Base-by-base conservation (phyloP, 352 stramenopile species). In the Phytophthora pisi region DNA sequence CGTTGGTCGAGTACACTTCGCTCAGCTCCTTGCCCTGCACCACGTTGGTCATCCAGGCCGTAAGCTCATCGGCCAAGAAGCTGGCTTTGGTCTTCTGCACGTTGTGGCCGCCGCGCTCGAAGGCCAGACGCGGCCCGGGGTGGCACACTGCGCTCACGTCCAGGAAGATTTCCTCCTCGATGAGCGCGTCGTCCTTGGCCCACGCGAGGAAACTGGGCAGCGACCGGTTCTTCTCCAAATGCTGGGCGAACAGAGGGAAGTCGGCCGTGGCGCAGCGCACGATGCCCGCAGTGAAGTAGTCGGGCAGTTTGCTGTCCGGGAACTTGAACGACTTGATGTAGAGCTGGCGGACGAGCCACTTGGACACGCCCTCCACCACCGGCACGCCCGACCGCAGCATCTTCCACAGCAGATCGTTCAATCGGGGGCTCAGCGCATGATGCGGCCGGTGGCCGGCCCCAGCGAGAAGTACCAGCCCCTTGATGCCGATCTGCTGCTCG, bases 71-170 rank as follows among this genome's bases (percentile, higher is more conserved):
- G 0, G 80, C 82, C 1, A 93, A 51, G 10, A 79, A 50, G 5
- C 31, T 57, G 0, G 79, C 86, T 45, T 88, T 77, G 15, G 81
- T 89, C 69, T 94, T 92, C 63, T 94, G 86, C 28, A 94, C 74
- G 66, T 92, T 92, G 78, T 92, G 86, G 8, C 82, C 82, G 0
- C 81, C 81, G 0, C 66, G 72, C 8, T 68, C 61, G 46, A 91
- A 92, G 16, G 55, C 75, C 4, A 91, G 43, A 10, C 81, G 82
- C 11, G 64, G 72, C 0, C 71, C 68, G 1, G 75, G 67, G 45
- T 75, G 65, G 9, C 82, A 79, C 2, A 60, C 49, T 1, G 53
- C 58, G 24, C 72, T 81, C 38, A 89, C 68, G 15, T 77, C 67
- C 6, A 66, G 49, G n/a, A 80, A 81, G 28, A 92, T 78, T 16